These are phyloP conservation scores for Mucor sp. DNA, from an alignment of 371 early-diverging fungal species.

Conservation along the genomic window DNA sequence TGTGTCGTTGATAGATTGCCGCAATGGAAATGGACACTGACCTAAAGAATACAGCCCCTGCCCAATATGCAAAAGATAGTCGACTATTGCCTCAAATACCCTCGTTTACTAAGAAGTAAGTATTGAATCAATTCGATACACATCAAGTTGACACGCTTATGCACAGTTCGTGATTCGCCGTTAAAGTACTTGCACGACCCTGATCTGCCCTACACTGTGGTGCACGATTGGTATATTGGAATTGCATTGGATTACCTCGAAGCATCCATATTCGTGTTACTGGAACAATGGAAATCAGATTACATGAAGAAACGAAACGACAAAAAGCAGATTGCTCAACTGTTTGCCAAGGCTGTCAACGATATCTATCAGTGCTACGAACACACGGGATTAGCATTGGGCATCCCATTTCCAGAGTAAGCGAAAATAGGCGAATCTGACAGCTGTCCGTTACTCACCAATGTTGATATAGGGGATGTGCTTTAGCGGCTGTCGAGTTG, in stretches of 20 bases:
- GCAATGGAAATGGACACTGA: neutral
- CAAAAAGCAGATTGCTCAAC: neutral
- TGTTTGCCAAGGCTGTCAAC: slow-evolving; percentile 8
- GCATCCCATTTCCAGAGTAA: slow-evolving; percentile 18
- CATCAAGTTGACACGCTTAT: neutral
- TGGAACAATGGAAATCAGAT: slow-evolving; percentile 12
- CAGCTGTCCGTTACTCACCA: neutral
- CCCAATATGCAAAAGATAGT: slow-evolving; percentile 25
- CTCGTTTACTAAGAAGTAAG: slow-evolving; percentile 19
- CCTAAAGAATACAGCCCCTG: slow-evolving; percentile 1
- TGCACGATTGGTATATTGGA: slow-evolving; percentile 23
- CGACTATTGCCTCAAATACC: slow-evolving; percentile 11
- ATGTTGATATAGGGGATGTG: slow-evolving; percentile 9
- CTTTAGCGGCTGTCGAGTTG: slow-evolving; percentile 11
- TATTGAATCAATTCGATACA: neutral
- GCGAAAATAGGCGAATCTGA: neutral
- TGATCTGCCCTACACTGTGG: slow-evolving; percentile 5
- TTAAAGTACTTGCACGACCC: slow-evolving; percentile 14
- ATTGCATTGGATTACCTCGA: slow-evolving; percentile 23
- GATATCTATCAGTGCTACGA: slow-evolving; percentile 14
- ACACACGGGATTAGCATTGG: slow-evolving; percentile 5
- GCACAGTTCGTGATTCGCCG: slow-evolving; percentile 22
- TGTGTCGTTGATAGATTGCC: neutral
- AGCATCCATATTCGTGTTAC: slow-evolving; percentile 8
- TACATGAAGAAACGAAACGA: slow-evolving; percentile 20